Conservation (phyloP, 169 alveolate species). For the Eimeria zaria region DNA sequence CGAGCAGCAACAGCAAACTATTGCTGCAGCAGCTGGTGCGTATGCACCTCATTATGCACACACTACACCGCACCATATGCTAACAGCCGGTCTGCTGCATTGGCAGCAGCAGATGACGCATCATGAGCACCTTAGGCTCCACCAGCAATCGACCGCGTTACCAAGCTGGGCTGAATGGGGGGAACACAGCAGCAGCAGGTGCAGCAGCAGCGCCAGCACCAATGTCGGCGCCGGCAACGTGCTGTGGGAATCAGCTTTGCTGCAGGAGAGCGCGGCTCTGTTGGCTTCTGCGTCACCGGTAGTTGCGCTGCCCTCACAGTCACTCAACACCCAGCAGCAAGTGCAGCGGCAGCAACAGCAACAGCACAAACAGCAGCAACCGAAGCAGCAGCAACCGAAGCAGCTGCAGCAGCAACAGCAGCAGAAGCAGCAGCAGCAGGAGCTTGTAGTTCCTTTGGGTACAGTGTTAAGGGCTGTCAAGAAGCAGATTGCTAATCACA, state of each 20-base stretch:
- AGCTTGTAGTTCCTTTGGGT: conserved; percentile 5
- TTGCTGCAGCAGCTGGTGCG: background rate
- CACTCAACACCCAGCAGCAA: background rate
- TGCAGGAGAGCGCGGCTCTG: conserved; percentile 37
- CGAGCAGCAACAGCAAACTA: conserved; percentile 24
- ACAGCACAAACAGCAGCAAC: conserved; percentile 22
- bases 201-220: background rate
- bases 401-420: background rate
- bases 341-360: background rate
- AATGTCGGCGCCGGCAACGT: background rate
- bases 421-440: conserved; percentile 21
- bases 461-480: background rate
- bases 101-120: background rate
- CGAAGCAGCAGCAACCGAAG: background rate
- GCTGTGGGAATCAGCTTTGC: conserved; percentile 34
- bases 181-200: conserved; percentile 29
- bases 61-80: background rate
- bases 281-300: conserved; percentile 31
- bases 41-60: background rate
- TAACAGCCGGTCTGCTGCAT: background rate
- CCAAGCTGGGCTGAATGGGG: background rate
- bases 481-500: conserved; percentile 7
- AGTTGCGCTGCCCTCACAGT: background rate
- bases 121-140: conserved; percentile 14
- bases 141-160: background rate